Conservation (phyloP, 352 stramenopile genomes). For the Globisporangium megalacanthum region DNA sequence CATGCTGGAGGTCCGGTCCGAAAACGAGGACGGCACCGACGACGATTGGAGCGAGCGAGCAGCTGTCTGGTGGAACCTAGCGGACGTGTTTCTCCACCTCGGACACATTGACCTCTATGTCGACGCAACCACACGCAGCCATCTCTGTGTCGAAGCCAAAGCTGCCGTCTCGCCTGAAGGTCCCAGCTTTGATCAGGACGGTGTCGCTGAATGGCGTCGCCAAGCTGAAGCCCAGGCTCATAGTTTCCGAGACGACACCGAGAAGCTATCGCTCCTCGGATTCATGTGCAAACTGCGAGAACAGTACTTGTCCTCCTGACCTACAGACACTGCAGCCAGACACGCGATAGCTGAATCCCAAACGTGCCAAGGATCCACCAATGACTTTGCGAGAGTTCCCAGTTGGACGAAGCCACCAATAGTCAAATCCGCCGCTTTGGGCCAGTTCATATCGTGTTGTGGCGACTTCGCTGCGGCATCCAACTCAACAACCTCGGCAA, state of each 20-base stretch:
- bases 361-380: no score
- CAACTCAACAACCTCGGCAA: neutral
- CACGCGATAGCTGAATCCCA: no score
- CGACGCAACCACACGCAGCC: constrained; percentile 26
- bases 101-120: constrained; percentile 48
- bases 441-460: constrained; percentile 4
- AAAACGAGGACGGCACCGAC: constrained; percentile 1
- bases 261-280: constrained; percentile 13
- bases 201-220: constrained; percentile 8
- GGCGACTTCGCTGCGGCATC: neutral
- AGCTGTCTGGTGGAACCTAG: constrained; percentile 45
- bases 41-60: constrained; percentile 11
- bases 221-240: constrained; percentile 13
- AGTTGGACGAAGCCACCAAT: constrained; percentile 14
- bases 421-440: constrained; percentile 16
- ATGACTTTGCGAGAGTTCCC: neutral
- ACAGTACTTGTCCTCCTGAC: constrained; percentile 6
- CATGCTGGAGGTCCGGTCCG: constrained; percentile 25
- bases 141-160: constrained; percentile 2
- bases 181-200: neutral
- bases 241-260: constrained; percentile 11
- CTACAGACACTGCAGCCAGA: no score
- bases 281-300: constrained; percentile 23
- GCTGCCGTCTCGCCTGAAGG: neutral
- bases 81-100: constrained; percentile 58